A percentile compares a stretch with the other conserved stretches of the same genome.
Conservation (phyloP, 805 yeast species). For the Wickerhamomyces pijperi region DNA sequence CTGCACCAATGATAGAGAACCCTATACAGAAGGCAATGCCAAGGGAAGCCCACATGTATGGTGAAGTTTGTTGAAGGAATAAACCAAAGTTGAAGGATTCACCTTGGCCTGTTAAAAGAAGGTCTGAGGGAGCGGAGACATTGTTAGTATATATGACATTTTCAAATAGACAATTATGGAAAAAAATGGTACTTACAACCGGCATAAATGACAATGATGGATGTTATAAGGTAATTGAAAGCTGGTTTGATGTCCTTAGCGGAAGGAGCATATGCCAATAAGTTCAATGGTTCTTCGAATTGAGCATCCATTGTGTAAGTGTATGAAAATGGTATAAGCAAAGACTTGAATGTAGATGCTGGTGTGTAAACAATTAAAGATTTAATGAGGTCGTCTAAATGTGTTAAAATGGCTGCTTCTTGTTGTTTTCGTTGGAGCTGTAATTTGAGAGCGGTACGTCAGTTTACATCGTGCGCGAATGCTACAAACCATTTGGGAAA, state of each 20-base stretch:
- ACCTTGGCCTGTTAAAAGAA: slow-evolving; percentile 81
- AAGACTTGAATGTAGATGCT: too few species aligned
- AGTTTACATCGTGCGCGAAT: too few species aligned
- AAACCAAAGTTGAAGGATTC: slow-evolving; percentile 87
- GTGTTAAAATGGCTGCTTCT: too few species aligned
- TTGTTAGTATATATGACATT: slow-evolving; percentile 1
- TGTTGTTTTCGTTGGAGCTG: too few species aligned
- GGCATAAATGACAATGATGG: background rate
- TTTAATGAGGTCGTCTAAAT: too few species aligned
- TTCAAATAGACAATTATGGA: too few species aligned
- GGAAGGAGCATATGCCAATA: background rate
- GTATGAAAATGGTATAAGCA: too few species aligned
- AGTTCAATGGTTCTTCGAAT: background rate
- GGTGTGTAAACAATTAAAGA: too few species aligned
- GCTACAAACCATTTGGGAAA: too few species aligned
- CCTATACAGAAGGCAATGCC: slow-evolving; percentile 92
- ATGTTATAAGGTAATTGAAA: background rate
- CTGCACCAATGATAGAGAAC: slow-evolving; percentile 91
- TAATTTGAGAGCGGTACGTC: too few species aligned
- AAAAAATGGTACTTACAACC: background rate
- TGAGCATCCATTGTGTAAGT: background rate
- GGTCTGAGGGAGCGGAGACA: slow-evolving; percentile 12
- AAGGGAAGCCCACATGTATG: slow-evolving; percentile 92
- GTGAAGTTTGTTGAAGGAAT: slow-evolving; percentile 75
- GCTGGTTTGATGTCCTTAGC: background rate